A percentile compares a stretch with the other conserved stretches of the same genome.
Evolutionary conservation across 106 monocot genomes (phyloP).

Genomic region (Alisma plantagoaquatica): DNA sequence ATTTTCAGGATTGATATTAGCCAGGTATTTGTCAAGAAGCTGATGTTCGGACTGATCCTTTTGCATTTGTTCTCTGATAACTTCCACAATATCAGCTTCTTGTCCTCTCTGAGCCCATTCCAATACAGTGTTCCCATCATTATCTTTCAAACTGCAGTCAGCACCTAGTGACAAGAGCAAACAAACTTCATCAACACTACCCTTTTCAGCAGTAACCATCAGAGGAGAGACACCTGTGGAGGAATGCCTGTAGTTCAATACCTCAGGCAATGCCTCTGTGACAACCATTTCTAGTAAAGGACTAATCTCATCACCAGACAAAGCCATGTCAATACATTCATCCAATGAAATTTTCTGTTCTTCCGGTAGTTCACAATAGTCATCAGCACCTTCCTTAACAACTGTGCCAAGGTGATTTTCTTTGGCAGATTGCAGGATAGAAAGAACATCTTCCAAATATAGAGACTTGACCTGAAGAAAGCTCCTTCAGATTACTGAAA

Average conservation of each 20-base stretch:
- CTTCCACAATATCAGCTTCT: slow-evolving; percentile 47
- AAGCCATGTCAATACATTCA: slow-evolving; percentile 73
- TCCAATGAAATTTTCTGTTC: slow-evolving; percentile 59
- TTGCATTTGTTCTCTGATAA: slow-evolving; percentile 55
- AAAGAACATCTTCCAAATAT: slow-evolving; percentile 94
- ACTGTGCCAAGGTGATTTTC: slow-evolving; percentile 43
- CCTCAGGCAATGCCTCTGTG: slow-evolving; percentile 27
- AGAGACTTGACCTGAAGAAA: slow-evolving; percentile 66
- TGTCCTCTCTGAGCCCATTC: slow-evolving; percentile 69
- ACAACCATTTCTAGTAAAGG: slow-evolving; percentile 70
- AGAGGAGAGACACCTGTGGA: slow-evolving; percentile 68
- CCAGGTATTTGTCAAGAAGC: slow-evolving; percentile 59
- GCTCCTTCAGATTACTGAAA: slow-evolving; percentile 1
- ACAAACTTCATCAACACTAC: slow-evolving; percentile 66
- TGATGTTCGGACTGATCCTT: slow-evolving; percentile 40
- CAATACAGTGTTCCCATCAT: slow-evolving; percentile 67
- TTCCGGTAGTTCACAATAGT: slow-evolving; percentile 34
- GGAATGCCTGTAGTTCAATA: slow-evolving; percentile 74
- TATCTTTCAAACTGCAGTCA: slow-evolving; percentile 43
- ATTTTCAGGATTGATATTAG: slow-evolving; percentile 66
- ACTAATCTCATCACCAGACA: slow-evolving; percentile 68
- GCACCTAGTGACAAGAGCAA: slow-evolving; percentile 86
- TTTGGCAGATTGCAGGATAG: slow-evolving; percentile 41
- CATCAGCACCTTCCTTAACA: slow-evolving; percentile 19
- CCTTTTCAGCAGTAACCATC: slow-evolving; percentile 84